Percentiles rank a stretch among this genome's conserved stretches.
These are phyloP conservation scores for Elsinoe necatrix DNA, from an alignment of 2,329 filamentous ascomycete species.

Conservation along the genomic window DNA sequence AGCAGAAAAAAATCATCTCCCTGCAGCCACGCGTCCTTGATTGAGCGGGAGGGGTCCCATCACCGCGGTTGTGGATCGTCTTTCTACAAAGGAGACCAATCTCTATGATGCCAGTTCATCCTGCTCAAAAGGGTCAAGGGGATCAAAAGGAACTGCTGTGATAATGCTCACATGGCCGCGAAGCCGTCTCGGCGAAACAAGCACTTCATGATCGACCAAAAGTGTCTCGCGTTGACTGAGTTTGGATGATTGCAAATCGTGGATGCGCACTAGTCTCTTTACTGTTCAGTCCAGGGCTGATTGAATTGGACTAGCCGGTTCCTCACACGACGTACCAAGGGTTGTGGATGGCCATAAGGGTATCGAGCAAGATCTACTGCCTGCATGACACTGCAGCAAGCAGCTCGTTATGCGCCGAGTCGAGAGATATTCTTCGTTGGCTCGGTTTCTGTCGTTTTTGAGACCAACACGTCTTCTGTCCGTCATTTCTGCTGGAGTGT, in stretches of 20 bases:
- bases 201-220: neutral
- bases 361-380: neutral
- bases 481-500: neutral
- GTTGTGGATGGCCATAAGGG: neutral
- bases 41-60: neutral
- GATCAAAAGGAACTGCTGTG: no score
- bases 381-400: neutral
- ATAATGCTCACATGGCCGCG: neutral
- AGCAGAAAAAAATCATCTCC: neutral
- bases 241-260: constrained; percentile 9
- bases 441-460: neutral
- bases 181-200: neutral
- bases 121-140: neutral
- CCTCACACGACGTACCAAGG: neutral
- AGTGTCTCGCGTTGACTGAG: neutral
- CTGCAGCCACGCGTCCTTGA: neutral
- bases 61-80: neutral
- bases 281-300: neutral
- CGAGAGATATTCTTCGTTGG: neutral
- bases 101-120: constrained; percentile 3
- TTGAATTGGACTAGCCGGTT: constrained; percentile 1
- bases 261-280: constrained; percentile 1
- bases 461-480: neutral
- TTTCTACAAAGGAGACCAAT: neutral
- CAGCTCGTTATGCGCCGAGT: neutral